phyloP scores from a whole-genome alignment of 140 eudicot species.

The Bidens hawaiensis region DNA sequence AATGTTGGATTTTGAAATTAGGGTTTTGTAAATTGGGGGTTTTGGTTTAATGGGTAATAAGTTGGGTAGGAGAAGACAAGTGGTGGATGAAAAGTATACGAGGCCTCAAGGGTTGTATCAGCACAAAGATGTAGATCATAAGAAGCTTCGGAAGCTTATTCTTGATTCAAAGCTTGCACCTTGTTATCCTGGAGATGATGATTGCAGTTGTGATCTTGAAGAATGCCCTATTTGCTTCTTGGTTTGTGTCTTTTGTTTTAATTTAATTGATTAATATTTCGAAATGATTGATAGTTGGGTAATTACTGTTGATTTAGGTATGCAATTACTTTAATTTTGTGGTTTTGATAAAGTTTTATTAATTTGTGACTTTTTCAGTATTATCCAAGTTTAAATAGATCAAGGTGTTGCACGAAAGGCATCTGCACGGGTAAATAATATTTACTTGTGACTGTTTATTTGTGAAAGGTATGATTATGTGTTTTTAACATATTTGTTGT shows the following conservation, averaged over 20 bases:
- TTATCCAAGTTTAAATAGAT: conserved; percentile 95
- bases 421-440: conserved; percentile 82
- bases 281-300: not conserved
- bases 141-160: conserved; percentile 94
- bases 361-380: conserved; percentile 38
- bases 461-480: not conserved
- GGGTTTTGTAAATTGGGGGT: conserved; percentile 29
- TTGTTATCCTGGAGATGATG: conserved; percentile 93
- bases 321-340: not conserved
- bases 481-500: conserved; percentile 7
- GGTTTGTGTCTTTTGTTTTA: conserved; percentile 43
- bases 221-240: no score
- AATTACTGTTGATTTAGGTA: not conserved
- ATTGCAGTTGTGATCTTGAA: conserved; percentile 72
- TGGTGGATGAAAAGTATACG: conserved; percentile 94
- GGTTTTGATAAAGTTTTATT: not conserved
- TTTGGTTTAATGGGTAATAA: conserved; percentile 75
- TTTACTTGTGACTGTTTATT: not conserved
- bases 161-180: conserved; percentile 94
- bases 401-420: conserved; percentile 97
- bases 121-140: conserved; percentile 91
- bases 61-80: conserved; percentile 64
- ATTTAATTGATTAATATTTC: no score
- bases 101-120: conserved; percentile 94
- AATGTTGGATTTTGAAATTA: conserved; percentile 19